Evolutionary conservation across 345 rosid genomes (phyloP).

Genomic region (Bruguiera gymnorhiza): DNA sequence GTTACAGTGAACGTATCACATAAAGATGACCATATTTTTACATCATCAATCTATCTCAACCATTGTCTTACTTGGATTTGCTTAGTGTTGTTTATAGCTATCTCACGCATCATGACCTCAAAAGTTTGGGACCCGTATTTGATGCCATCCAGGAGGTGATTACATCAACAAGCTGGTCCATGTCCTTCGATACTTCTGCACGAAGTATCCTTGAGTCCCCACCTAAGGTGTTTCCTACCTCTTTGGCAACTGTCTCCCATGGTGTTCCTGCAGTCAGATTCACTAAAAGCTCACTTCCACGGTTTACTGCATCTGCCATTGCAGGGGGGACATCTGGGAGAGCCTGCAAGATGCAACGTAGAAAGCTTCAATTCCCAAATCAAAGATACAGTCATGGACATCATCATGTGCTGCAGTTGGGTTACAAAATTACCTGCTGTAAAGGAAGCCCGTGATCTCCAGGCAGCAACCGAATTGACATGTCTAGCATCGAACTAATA

Average conservation of each 20-base stretch:
- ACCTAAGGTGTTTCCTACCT: constrained; percentile 77
- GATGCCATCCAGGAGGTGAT: constrained; percentile 84
- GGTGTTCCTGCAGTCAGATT: constrained; percentile 85
- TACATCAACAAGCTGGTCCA: constrained; percentile 61
- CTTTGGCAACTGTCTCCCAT: constrained; percentile 89
- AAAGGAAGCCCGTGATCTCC: constrained; percentile 98
- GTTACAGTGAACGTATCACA: neutral
- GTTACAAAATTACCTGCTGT: constrained; percentile 65
- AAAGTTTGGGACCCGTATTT: constrained; percentile 56
- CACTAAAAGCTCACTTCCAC: constrained; percentile 77
- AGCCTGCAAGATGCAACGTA: constrained; percentile 43
- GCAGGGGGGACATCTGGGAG: constrained; percentile 95
- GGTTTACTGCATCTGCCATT: constrained; percentile 91
- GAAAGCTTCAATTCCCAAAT: constrained; percentile 5
- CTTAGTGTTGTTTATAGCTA: neutral
- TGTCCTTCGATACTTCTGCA: constrained; percentile 62
- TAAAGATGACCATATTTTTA: neutral
- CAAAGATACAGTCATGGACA: neutral
- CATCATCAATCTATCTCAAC: neutral
- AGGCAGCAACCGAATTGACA: constrained; percentile 81
- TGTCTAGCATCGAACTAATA: constrained; percentile 87
- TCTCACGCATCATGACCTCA: constrained; percentile 35
- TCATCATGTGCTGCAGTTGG: neutral
- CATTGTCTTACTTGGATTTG: neutral
- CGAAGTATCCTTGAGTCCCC: constrained; percentile 62